Conservation (phyloP, 768 basidiomycete species). For the Tricholoma matsutake region DNA sequence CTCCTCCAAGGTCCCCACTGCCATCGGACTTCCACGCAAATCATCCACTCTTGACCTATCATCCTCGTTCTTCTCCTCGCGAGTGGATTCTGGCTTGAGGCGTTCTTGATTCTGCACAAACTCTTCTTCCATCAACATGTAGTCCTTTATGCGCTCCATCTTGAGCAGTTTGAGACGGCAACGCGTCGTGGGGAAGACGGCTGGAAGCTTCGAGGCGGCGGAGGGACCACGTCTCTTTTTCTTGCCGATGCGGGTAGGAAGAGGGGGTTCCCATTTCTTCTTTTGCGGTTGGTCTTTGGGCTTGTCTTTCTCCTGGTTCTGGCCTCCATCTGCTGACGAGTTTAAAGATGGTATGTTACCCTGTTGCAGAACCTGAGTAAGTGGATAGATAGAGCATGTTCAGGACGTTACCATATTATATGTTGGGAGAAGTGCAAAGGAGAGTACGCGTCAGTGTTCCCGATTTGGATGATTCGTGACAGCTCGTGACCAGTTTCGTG, state of each 20-base stretch:
- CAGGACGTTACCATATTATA: conserved; percentile 18
- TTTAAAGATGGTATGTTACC: conserved; percentile 73
- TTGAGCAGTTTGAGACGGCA: conserved; percentile 95
- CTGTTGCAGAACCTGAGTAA: conserved; percentile 30
- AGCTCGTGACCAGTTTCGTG: conserved; percentile 23
- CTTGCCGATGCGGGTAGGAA: conserved; percentile 95
- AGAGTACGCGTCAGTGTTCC: conserved; percentile 52
- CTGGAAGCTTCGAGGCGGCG: conserved; percentile 84
- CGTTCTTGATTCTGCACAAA: conserved; percentile 92
- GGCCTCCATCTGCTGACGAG: conserved; percentile 33
- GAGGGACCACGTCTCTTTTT: conserved; percentile 96
- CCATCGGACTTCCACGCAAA: conserved; percentile 93
- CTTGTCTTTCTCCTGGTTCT: conserved; percentile 40
- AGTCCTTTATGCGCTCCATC: conserved; percentile 98
- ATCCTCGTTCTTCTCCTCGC: conserved; percentile 95
- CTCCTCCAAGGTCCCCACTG: conserved; percentile 97
- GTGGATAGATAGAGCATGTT: background rate
- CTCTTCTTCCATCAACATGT: conserved; percentile 92
- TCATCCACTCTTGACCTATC: conserved; percentile 93
- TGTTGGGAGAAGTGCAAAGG: conserved; percentile 3
- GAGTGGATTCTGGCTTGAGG: conserved; percentile 79
- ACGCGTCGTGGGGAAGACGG: conserved; percentile 91
- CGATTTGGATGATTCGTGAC: conserved; percentile 25
- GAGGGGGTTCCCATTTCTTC: conserved; percentile 99
- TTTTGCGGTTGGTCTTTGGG: conserved; percentile 52